Percentiles rank a stretch among this genome's conserved stretches.
Conservation (phyloP, 345 rosid genomes). For the Psidium friedrichsthalianum region DNA sequence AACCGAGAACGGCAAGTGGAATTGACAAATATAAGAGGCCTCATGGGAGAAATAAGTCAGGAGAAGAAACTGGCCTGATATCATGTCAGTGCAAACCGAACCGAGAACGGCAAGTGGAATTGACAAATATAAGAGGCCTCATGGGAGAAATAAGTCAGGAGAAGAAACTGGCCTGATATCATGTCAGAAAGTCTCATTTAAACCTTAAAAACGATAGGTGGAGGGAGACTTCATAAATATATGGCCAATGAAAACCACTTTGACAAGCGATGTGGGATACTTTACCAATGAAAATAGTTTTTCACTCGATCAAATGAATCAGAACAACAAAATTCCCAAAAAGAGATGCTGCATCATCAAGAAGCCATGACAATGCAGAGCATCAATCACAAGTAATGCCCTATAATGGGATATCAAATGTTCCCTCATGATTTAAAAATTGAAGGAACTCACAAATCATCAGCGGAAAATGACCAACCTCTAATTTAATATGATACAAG, state of each 20-base stretch:
- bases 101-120: background rate
- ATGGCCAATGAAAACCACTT: background rate
- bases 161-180: background rate
- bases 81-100: background rate
- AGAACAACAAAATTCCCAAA: background rate
- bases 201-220: background rate
- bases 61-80: background rate
- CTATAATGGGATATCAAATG: background rate
- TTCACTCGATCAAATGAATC: background rate
- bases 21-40: background rate
- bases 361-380: background rate
- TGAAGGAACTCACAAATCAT: background rate
- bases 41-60: background rate
- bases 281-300: background rate
- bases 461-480: background rate
- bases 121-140: background rate
- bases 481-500: background rate
- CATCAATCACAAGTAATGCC: background rate
- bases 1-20: background rate
- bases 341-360: background rate
- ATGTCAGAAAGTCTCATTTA: background rate
- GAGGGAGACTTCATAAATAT: background rate
- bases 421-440: background rate
- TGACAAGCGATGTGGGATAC: background rate
- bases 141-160: background rate